Evolutionary conservation across 148 eudicot genomes (phyloP).

Genomic region (Heliosperma pusillum): DNA sequence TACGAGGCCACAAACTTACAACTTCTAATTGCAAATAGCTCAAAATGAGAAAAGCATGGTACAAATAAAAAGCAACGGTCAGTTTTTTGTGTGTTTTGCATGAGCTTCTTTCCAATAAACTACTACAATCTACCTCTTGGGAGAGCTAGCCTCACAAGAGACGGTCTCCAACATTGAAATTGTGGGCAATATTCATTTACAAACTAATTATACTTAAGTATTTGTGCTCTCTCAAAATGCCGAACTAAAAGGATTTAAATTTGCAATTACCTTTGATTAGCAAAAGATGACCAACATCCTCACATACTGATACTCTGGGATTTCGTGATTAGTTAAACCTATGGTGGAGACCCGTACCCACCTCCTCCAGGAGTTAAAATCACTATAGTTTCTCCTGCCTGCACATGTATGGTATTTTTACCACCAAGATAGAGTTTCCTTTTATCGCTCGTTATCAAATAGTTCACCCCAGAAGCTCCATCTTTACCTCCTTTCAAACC

Average conservation of each 20-base stretch:
- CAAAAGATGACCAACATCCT: background rate
- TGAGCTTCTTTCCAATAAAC: background rate
- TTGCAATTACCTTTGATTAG: conserved; percentile 7
- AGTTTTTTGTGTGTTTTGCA: background rate
- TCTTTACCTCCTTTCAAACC: conserved; percentile 80
- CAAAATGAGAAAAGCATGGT: background rate
- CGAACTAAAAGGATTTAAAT: background rate
- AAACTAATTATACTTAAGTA: background rate
- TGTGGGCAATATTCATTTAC: background rate
- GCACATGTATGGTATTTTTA: conserved; percentile 75
- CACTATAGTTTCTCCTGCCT: conserved; percentile 75
- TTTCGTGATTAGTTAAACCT: background rate
- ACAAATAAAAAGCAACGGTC: background rate
- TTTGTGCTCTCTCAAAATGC: background rate
- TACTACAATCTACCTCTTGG: background rate
- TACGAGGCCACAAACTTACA: background rate
- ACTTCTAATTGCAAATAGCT: background rate
- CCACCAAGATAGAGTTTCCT: conserved; percentile 76
- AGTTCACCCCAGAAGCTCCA: conserved; percentile 80
- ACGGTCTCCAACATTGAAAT: too few species aligned
- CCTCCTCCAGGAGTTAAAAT: conserved; percentile 97
- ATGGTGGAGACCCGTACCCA: conserved; percentile 49
- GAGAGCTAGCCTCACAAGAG: background rate
- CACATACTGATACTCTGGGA: background rate
- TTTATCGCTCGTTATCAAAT: conserved; percentile 62